These are phyloP conservation scores for Mycena epipterygia DNA, from an alignment of 768 basidiomycete species.

Conservation along the genomic window DNA sequence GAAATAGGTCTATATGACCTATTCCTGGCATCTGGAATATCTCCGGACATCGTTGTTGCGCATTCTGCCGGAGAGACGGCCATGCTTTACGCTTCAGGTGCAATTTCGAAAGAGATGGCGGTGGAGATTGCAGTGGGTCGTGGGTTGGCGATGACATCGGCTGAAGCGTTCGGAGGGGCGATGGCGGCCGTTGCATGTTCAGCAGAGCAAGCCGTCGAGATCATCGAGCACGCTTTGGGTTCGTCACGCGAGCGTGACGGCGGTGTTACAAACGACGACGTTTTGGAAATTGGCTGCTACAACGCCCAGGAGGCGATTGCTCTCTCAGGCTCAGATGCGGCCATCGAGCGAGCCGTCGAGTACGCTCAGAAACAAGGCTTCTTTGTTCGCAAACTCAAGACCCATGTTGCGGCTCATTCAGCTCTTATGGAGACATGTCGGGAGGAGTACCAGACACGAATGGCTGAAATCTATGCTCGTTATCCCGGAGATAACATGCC, in stretches of 20 bases:
- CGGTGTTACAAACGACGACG: no score
- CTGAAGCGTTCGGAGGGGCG: slow-evolving; percentile 48
- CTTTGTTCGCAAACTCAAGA: slow-evolving; percentile 53
- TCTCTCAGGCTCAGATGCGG: slow-evolving; percentile 48
- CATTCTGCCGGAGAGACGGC: slow-evolving; percentile 54
- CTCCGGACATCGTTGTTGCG: slow-evolving; percentile 44
- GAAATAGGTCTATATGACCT: slow-evolving; percentile 51
- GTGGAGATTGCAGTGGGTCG: slow-evolving; percentile 50
- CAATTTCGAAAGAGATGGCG: slow-evolving; percentile 43
- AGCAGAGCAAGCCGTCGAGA: slow-evolving; percentile 40
- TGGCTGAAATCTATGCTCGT: slow-evolving; percentile 48
- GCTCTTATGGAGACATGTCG: slow-evolving; percentile 53
- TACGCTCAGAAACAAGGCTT: slow-evolving; percentile 44
- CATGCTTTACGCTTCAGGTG: slow-evolving; percentile 49
- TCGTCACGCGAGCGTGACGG: no score
- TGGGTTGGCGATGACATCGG: slow-evolving; percentile 47
- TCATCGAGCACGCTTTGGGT: slow-evolving; percentile 39
- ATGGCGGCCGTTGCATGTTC: slow-evolving; percentile 61
- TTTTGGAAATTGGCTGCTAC: slow-evolving; percentile 57
- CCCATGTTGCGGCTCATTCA: slow-evolving; percentile 55
- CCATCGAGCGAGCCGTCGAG: slow-evolving; percentile 48
- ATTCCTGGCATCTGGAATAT: slow-evolving; percentile 38
- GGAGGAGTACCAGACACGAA: slow-evolving; percentile 40
- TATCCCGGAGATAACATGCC: slow-evolving; percentile 47
- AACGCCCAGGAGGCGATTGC: slow-evolving; percentile 55